phyloP scores from a whole-genome alignment of 768 basidiomycete genomes.

The Filobasidium wieringae region DNA sequence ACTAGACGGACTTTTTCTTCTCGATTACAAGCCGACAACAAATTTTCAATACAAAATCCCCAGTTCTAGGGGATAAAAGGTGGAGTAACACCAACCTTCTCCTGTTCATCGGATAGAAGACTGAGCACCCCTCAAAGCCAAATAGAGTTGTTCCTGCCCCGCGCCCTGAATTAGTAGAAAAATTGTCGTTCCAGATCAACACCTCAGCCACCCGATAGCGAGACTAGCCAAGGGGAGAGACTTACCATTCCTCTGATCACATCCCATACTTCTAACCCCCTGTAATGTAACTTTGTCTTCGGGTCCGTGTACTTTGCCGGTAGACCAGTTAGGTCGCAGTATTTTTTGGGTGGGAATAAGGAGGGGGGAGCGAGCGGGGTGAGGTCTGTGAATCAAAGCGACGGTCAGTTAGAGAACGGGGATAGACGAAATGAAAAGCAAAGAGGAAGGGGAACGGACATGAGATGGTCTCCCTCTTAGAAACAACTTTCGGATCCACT shows the following conservation, averaged over 20 bases:
- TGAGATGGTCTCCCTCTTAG: slow-evolving; percentile 31
- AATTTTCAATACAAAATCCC: too few relatives aligned
- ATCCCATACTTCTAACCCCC: slow-evolving; percentile 40
- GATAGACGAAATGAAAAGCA: background rate
- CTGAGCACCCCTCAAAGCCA: slow-evolving; percentile 28
- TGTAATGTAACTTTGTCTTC: slow-evolving; percentile 39
- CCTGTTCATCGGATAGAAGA: too few relatives aligned
- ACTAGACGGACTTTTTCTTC: too few relatives aligned
- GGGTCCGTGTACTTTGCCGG: slow-evolving; percentile 40
- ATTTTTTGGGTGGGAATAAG: slow-evolving; percentile 40
- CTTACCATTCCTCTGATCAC: slow-evolving; percentile 36
- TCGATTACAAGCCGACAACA: too few relatives aligned
- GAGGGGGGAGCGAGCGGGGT: slow-evolving; percentile 40
- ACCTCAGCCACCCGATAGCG: background rate
- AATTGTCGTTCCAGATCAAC: background rate
- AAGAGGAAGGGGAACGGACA: slow-evolving; percentile 20
- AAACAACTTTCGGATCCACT: background rate
- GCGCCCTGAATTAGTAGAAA: slow-evolving; percentile 24
- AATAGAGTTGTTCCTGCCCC: slow-evolving; percentile 36
- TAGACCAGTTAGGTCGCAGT: slow-evolving; percentile 44
- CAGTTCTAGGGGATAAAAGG: too few relatives aligned
- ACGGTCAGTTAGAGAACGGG: background rate
- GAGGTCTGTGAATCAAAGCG: slow-evolving; percentile 22
- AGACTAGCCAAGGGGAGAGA: background rate
- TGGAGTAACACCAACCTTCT: too few relatives aligned